Percentiles rank a stretch among this genome's conserved stretches.
These are phyloP conservation scores for Alternaria atra DNA, from an alignment of 2,329 filamentous ascomycete species.

Conservation along the genomic window DNA sequence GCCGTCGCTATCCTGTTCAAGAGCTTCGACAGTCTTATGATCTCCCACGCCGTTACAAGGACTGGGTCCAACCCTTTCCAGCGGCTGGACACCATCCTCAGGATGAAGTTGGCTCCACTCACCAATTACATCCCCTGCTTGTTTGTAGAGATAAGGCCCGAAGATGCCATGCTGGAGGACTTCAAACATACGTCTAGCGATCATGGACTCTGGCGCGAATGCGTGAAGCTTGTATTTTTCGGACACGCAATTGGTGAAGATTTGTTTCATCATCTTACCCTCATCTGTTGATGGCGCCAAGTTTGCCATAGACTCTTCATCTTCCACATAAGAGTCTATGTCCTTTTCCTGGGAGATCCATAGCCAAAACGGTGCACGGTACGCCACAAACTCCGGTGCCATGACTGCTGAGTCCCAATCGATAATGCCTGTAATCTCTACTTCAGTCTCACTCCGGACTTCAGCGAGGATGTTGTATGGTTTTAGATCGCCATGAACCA, in stretches of 20 bases:
- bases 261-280: background rate
- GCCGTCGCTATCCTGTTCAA: too few relatives aligned
- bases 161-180: background rate
- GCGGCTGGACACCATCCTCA: background rate
- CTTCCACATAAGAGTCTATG: background rate
- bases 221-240: background rate
- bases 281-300: background rate
- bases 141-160: background rate
- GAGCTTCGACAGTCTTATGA: too few relatives aligned
- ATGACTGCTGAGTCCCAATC: background rate
- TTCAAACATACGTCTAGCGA: slow-evolving; percentile 7
- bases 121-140: background rate
- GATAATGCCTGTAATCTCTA: slow-evolving; percentile 36
- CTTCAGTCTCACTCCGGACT: slow-evolving; percentile 1
- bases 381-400: slow-evolving; percentile 4
- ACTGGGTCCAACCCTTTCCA: too few relatives aligned
- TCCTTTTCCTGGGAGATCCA: background rate
- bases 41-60: too few relatives aligned
- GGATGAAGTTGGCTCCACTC: too few relatives aligned
- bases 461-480: slow-evolving; percentile 44
- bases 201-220: background rate
- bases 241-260: background rate
- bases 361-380: slow-evolving; percentile 3
- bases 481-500: slow-evolving; percentile 38
- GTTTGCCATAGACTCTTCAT: background rate